Evolutionary conservation across 164 flowering plant genomes (phyloP).

Genomic region (Umbellularia californica): DNA sequence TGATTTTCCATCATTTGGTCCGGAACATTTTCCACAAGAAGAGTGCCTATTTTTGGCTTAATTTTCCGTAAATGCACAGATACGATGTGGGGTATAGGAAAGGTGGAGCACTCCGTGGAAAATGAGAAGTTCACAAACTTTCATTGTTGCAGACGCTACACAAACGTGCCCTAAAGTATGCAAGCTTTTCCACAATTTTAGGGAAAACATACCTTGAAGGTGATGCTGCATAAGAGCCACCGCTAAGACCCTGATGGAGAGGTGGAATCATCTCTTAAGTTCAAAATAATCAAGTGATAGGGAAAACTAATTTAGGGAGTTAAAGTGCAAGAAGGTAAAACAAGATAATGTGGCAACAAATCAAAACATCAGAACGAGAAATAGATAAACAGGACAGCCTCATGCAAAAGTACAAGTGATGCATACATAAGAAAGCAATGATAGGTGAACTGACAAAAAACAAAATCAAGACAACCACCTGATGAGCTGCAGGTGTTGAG

Average conservation of each 20-base stretch:
- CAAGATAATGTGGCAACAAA: neutral
- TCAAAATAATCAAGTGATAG: neutral
- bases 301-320: neutral
- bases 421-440: neutral
- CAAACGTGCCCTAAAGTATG: neutral
- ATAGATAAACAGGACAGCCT: neutral
- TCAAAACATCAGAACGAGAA: neutral
- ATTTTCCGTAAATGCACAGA: no score
- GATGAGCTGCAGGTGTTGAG: constrained; percentile 62
- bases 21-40: no score
- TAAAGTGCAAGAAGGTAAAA: neutral
- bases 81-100: no score
- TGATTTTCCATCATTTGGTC: no score
- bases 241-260: neutral
- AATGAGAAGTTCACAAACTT: no score
- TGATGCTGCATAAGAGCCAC: neutral
- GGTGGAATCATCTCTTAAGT: neutral
- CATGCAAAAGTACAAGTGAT: neutral
- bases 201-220: constrained; percentile 1
- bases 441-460: neutral
- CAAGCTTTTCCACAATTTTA: neutral
- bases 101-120: no score
- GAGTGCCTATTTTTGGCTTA: no score
- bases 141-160: no score
- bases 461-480: constrained; percentile 35